Evolutionary conservation across 2,329 filamentous ascomycete species (phyloP).

Genomic region (Dactylellina parvicollis): DNA sequence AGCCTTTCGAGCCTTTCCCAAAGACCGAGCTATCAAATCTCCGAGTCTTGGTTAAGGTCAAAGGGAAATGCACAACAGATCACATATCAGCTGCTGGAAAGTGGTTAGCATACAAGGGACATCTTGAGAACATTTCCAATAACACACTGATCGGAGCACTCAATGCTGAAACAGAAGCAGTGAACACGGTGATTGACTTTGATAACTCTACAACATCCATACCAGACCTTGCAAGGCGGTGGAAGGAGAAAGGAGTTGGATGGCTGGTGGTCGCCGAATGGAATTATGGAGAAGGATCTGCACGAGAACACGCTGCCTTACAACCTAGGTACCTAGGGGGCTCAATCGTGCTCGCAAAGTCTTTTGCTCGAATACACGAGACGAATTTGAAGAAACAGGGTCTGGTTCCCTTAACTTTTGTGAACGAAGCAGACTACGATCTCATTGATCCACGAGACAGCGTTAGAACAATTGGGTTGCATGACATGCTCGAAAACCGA

Average conservation of each 20-base stretch:
- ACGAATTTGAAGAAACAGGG: slow-evolving; percentile 98
- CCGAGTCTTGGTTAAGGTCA: slow-evolving; percentile 91
- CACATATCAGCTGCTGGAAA: slow-evolving; percentile 97
- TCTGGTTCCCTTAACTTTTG: slow-evolving; percentile 92
- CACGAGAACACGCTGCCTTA: slow-evolving; percentile 86
- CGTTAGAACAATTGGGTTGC: slow-evolving; percentile 82
- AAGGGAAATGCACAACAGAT: slow-evolving; percentile 98
- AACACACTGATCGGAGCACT: slow-evolving; percentile 97
- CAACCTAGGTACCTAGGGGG: slow-evolving; percentile 92
- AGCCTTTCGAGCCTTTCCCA: slow-evolving; percentile 89
- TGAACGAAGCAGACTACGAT: slow-evolving; percentile 87
- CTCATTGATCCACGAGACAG: slow-evolving; percentile 82
- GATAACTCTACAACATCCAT: slow-evolving; percentile 80
- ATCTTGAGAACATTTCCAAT: slow-evolving; percentile 95
- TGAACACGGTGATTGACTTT: slow-evolving; percentile 89
- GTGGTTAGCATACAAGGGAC: slow-evolving; percentile 99
- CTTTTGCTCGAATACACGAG: slow-evolving; percentile 91
- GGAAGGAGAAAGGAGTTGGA: slow-evolving; percentile 77
- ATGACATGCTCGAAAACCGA: slow-evolving; percentile 79
- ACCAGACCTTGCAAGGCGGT: slow-evolving; percentile 83
- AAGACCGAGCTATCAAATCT: slow-evolving; percentile 76
- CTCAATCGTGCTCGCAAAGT: slow-evolving; percentile 83
- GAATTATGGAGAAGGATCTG: slow-evolving; percentile 94
- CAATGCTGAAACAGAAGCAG: slow-evolving; percentile 90
- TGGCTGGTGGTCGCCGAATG: slow-evolving; percentile 98